Evolutionary conservation across 2,329 filamentous ascomycete species (phyloP).

Genomic region (Xylariaceae sp.): DNA sequence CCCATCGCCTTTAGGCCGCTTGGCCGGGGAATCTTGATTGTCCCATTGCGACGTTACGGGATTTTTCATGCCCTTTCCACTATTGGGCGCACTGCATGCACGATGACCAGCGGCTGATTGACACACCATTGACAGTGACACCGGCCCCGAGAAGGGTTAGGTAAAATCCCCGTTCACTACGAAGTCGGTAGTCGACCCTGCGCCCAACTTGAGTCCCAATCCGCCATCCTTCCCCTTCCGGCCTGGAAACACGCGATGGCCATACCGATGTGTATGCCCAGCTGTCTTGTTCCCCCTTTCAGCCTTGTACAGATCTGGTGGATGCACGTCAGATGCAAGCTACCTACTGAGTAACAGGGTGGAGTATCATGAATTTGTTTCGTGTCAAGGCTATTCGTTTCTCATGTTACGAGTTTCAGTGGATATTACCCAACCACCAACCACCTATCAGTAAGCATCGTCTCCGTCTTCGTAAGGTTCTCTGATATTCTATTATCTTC

Average conservation of each 20-base stretch:
- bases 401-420: not conserved
- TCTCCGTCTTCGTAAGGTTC: not conserved
- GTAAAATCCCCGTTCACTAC: slow-evolving; percentile 7
- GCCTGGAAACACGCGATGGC: slow-evolving; percentile 24
- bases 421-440: not conserved
- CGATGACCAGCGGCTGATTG: slow-evolving; percentile 30
- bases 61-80: slow-evolving; percentile 13
- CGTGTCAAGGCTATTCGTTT: not conserved
- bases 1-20: slow-evolving; percentile 2
- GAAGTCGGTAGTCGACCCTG: slow-evolving; percentile 16
- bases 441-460: not conserved
- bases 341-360: slow-evolving; percentile 23
- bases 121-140: slow-evolving; percentile 2
- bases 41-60: slow-evolving; percentile 13
- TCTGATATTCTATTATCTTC: not conserved
- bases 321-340: slow-evolving; percentile 36
- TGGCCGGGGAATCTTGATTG: slow-evolving; percentile 16
- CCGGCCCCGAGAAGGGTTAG: slow-evolving; percentile 22
- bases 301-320: slow-evolving; percentile 37
- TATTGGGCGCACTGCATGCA: slow-evolving; percentile 21
- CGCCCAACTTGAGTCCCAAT: slow-evolving; percentile 25
- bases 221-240: slow-evolving; percentile 18
- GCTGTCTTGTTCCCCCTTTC: slow-evolving; percentile 33
- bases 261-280: slow-evolving; percentile 16
- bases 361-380: slow-evolving; percentile 22